A percentile compares a stretch with the other conserved stretches of the same genome.
These are phyloP conservation scores for Trametes sanguinea DNA, from an alignment of 768 basidiomycete genomes.

Conservation along the genomic window DNA sequence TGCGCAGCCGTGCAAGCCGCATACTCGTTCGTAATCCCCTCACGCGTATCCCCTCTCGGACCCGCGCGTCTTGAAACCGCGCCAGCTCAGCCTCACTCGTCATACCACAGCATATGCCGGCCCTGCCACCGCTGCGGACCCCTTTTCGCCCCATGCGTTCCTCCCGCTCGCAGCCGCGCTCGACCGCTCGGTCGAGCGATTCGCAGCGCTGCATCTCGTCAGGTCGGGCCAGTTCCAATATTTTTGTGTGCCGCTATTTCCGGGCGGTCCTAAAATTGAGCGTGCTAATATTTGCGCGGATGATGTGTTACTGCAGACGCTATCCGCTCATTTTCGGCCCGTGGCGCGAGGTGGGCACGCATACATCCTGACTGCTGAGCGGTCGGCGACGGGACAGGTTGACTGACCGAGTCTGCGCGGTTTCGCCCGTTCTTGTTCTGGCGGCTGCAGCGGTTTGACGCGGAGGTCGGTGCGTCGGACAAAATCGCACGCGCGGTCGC, in stretches of 20 bases:
- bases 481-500: slow-evolving; percentile 53
- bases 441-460: slow-evolving; percentile 52
- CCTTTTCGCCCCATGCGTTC: slow-evolving; percentile 57
- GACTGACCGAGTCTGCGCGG: neutral
- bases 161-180: slow-evolving; percentile 57
- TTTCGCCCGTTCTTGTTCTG: neutral
- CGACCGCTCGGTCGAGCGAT: slow-evolving; percentile 53
- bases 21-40: neutral
- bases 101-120: slow-evolving; percentile 1
- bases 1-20: neutral
- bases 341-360: slow-evolving; percentile 54
- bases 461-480: slow-evolving; percentile 51
- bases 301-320: slow-evolving; percentile 44
- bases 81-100: slow-evolving; percentile 1
- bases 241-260: neutral
- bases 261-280: slow-evolving; percentile 5
- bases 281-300: neutral
- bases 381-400: neutral
- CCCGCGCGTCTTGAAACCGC: neutral
- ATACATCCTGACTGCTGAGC: slow-evolving; percentile 17
- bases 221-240: slow-evolving; percentile 43
- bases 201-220: slow-evolving; percentile 59
- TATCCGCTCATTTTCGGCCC: slow-evolving; percentile 79
- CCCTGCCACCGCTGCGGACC: slow-evolving; percentile 34
- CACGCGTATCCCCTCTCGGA: neutral